Conservation (phyloP, 2,329 filamentous ascomycete genomes). For the Claviceps pusilla region DNA sequence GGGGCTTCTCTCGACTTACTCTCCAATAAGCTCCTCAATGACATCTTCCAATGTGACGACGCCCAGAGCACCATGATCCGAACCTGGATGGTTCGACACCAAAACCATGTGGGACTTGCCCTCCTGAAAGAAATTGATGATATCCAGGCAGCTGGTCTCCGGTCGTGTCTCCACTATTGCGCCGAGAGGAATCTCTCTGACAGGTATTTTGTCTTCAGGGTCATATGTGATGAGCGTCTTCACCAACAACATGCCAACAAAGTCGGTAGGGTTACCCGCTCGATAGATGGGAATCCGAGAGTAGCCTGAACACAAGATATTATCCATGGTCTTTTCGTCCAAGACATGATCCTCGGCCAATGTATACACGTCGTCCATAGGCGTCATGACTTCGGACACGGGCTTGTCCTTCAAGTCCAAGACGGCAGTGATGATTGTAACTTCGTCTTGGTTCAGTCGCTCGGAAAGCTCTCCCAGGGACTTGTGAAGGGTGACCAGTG, state of each 20-base stretch:
- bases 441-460: slow-evolving; percentile 88
- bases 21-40: slow-evolving; percentile 95
- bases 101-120: slow-evolving; percentile 98
- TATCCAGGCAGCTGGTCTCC: slow-evolving; percentile 92
- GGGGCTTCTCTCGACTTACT: slow-evolving; percentile 42
- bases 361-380: slow-evolving; percentile 92
- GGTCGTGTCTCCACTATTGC: slow-evolving; percentile 89
- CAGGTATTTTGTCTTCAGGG: slow-evolving; percentile 75
- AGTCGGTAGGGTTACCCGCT: slow-evolving; percentile 69
- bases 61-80: slow-evolving; percentile 75
- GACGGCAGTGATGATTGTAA: slow-evolving; percentile 95
- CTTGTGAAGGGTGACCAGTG: slow-evolving; percentile 85
- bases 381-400: slow-evolving; percentile 93
- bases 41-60: slow-evolving; percentile 96
- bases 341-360: slow-evolving; percentile 91
- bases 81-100: slow-evolving; percentile 80
- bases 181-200: slow-evolving; percentile 81
- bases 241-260: slow-evolving; percentile 93
- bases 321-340: slow-evolving; percentile 88
- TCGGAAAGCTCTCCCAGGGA: slow-evolving; percentile 76
- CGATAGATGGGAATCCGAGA: slow-evolving; percentile 91
- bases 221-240: slow-evolving; percentile 99
- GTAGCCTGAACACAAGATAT: slow-evolving; percentile 83
- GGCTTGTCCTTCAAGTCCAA: slow-evolving; percentile 92
- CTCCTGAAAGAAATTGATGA: slow-evolving; percentile 99